phyloP scores from a whole-genome alignment of 768 basidiomycete genomes.

The Suillus weaverae region DNA sequence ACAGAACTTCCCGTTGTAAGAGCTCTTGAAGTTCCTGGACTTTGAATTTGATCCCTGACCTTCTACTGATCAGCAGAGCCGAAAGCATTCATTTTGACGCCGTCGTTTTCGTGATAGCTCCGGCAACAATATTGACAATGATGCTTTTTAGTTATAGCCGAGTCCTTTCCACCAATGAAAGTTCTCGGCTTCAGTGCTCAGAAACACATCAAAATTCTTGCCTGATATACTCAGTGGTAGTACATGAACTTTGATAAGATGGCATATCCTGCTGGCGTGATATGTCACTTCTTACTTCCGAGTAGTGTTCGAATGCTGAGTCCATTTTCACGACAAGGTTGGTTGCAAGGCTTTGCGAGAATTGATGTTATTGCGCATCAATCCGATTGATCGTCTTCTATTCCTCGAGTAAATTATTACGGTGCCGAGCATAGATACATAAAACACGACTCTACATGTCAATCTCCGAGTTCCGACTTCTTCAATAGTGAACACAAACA shows the following conservation, averaged over 20 bases:
- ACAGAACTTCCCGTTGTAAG: not conserved
- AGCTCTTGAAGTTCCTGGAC: not conserved
- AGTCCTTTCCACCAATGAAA: not conserved
- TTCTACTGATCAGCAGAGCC: not conserved
- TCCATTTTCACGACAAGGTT: not conserved
- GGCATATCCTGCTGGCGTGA: not conserved
- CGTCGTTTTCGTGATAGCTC: not conserved
- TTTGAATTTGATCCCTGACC: not conserved
- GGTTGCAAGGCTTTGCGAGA: not conserved
- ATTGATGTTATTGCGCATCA: not conserved
- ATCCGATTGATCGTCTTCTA: not conserved
- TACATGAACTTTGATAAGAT: not conserved
- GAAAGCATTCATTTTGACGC: not conserved
- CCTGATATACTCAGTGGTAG: not conserved
- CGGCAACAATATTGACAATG: not conserved
- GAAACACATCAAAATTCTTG: not conserved
- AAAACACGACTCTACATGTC: not conserved
- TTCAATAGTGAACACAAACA: not conserved
- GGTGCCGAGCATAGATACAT: not conserved
- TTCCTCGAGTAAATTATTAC: not conserved
- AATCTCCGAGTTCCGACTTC: not conserved
- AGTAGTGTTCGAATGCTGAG: not conserved
- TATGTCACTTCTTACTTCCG: not conserved
- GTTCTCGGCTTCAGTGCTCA: not conserved
- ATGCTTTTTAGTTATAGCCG: not conserved